Evolutionary conservation across 2,329 filamentous ascomycete genomes (phyloP).

Genomic region (Aspergillus phoenicis): DNA sequence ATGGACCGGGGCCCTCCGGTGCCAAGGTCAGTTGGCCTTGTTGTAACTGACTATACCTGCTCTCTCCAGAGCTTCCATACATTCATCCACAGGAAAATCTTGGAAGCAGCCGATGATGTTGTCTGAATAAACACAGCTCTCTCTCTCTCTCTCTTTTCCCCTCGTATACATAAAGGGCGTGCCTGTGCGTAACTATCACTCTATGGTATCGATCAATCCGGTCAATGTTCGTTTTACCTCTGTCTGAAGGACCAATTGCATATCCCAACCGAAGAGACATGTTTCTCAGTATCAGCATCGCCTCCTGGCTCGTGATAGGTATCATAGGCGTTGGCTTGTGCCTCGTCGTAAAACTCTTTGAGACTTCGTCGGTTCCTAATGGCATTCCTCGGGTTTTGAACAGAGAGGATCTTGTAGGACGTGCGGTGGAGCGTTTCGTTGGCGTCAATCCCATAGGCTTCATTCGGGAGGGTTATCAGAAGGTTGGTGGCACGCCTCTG

Average conservation of each 20-base stretch:
- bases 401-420: slow-evolving; percentile 12
- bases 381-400: slow-evolving; percentile 17
- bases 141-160: no score
- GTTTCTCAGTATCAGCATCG: slow-evolving; percentile 9
- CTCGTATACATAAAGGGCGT: no score
- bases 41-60: neutral
- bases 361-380: slow-evolving; percentile 17
- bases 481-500: slow-evolving; percentile 3
- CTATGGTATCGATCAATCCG: no score
- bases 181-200: no score
- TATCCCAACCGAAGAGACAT: neutral
- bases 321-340: slow-evolving; percentile 12
- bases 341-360: slow-evolving; percentile 18
- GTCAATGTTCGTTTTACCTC: neutral
- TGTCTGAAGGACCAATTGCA: neutral
- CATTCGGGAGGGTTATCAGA: slow-evolving; percentile 18
- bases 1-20: neutral
- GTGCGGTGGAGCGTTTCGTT: slow-evolving; percentile 18
- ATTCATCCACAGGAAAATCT: neutral
- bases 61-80: neutral
- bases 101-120: neutral
- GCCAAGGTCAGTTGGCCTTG: neutral
- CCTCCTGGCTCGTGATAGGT: slow-evolving; percentile 4
- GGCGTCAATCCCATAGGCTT: slow-evolving; percentile 17
- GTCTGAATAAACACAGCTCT: neutral